These are phyloP conservation scores for Cytospora mali DNA, from an alignment of 2,329 filamentous ascomycete species.

Conservation along the genomic window DNA sequence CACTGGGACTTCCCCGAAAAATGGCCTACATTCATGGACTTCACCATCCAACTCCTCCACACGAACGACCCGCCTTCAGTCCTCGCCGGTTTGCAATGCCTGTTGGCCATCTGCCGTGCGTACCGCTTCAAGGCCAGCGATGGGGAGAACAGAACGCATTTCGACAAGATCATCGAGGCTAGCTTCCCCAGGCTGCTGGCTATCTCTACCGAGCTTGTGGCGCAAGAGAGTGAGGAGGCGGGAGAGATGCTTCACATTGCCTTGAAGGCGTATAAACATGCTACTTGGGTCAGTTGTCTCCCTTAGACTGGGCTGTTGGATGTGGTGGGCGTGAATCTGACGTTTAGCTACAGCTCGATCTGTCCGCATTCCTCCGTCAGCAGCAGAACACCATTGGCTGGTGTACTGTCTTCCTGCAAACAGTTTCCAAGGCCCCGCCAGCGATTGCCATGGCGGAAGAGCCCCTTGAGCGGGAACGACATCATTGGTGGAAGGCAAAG, in stretches of 20 bases:
- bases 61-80: conserved; percentile 85
- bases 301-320: conserved; percentile 17
- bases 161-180: conserved; percentile 90
- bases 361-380: conserved; percentile 75
- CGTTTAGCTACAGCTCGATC: conserved; percentile 69
- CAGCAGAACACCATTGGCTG: conserved; percentile 87
- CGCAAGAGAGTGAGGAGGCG: conserved; percentile 90
- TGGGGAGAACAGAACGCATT: conserved; percentile 76
- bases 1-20: conserved; percentile 92
- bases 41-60: conserved; percentile 85
- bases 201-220: conserved; percentile 86
- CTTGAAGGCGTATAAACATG: conserved; percentile 97
- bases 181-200: conserved; percentile 85
- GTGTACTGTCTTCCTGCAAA: conserved; percentile 92
- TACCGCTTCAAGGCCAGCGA: conserved; percentile 89
- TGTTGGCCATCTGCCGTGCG: conserved; percentile 91
- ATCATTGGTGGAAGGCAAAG: conserved; percentile 99
- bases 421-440: conserved; percentile 83
- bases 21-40: conserved; percentile 94
- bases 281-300: conserved; percentile 75
- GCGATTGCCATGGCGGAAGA: conserved; percentile 77
- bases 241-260: conserved; percentile 96
- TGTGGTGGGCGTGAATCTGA: conserved; percentile 12
- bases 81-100: conserved; percentile 89
- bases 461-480: conserved; percentile 81